These are phyloP conservation scores for Suillus hirtellus DNA, from an alignment of 768 basidiomycete species.

Conservation along the genomic window DNA sequence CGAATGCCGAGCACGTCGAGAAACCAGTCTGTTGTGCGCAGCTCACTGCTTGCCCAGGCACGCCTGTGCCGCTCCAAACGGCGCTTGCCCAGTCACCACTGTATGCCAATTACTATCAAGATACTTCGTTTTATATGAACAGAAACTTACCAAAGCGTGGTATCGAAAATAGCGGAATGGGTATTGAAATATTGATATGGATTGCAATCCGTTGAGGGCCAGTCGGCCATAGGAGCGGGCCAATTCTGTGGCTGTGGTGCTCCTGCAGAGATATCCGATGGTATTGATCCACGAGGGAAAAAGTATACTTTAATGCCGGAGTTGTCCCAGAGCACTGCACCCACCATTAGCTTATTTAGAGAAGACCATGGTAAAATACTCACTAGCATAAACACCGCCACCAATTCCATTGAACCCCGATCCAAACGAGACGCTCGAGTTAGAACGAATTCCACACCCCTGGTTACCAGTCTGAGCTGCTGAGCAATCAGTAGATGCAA, in stretches of 20 bases:
- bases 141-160: constrained; percentile 68
- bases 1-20: constrained; percentile 77
- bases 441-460: constrained; percentile 79
- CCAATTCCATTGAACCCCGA: constrained; percentile 79
- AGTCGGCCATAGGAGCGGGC: constrained; percentile 77
- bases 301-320: constrained; percentile 79
- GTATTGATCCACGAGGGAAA: constrained; percentile 75
- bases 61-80: constrained; percentile 72
- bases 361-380: constrained; percentile 33
- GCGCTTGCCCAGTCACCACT: constrained; percentile 89
- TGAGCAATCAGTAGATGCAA: constrained; percentile 72
- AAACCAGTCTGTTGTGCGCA: constrained; percentile 84
- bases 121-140: constrained; percentile 3
- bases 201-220: constrained; percentile 73
- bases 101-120: constrained; percentile 12
- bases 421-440: constrained; percentile 69
- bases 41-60: constrained; percentile 83
- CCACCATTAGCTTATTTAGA: constrained; percentile 17
- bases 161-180: constrained; percentile 82
- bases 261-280: constrained; percentile 71
- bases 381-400: constrained; percentile 90
- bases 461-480: constrained; percentile 68
- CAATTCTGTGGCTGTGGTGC: constrained; percentile 75
- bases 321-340: constrained; percentile 71
- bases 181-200: constrained; percentile 78